These are phyloP conservation scores for Gossypium arboreum DNA, from an alignment of 345 rosid species.

Conservation along the genomic window DNA sequence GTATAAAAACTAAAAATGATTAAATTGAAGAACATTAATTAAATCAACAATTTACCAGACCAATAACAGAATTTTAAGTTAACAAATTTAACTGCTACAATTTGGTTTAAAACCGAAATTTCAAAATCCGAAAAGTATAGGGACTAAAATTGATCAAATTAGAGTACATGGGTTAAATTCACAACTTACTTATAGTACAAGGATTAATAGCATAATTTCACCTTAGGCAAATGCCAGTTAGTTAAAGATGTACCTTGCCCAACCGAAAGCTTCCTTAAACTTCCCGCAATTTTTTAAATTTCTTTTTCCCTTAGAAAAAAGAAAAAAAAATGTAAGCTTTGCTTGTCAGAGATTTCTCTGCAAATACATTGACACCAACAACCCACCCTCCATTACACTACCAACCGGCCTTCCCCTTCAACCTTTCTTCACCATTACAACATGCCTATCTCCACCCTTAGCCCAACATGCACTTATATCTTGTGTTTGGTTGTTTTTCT, in stretches of 20 bases:
- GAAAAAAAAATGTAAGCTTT: slow-evolving; percentile 15
- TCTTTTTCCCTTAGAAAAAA: neutral
- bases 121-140: no score
- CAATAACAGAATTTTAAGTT: no score
- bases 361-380: slow-evolving; percentile 14
- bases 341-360: slow-evolving; percentile 29
- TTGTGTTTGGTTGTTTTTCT: slow-evolving; percentile 8
- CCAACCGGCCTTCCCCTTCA: slow-evolving; percentile 52
- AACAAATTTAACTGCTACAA: no score
- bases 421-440: slow-evolving; percentile 14
- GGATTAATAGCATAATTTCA: no score
- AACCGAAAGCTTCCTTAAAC: slow-evolving; percentile 55
- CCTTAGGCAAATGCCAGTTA: slow-evolving; percentile 6
- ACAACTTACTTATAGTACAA: no score
- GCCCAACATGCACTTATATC: slow-evolving; percentile 9
- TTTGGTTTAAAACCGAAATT: no score
- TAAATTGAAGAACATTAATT: no score
- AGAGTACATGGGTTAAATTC: no score
- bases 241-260: slow-evolving; percentile 41
- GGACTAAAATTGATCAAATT: no score
- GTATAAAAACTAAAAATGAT: no score
- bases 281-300: slow-evolving; percentile 54
- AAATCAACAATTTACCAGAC: no score
- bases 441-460: slow-evolving; percentile 1
- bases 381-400: slow-evolving; percentile 28